Evolutionary conservation across 163 green algal genomes (phyloP), one percentile per base, ranked within the genome.

Genomic region (Chlamydomonas reinhardtii): DNA sequence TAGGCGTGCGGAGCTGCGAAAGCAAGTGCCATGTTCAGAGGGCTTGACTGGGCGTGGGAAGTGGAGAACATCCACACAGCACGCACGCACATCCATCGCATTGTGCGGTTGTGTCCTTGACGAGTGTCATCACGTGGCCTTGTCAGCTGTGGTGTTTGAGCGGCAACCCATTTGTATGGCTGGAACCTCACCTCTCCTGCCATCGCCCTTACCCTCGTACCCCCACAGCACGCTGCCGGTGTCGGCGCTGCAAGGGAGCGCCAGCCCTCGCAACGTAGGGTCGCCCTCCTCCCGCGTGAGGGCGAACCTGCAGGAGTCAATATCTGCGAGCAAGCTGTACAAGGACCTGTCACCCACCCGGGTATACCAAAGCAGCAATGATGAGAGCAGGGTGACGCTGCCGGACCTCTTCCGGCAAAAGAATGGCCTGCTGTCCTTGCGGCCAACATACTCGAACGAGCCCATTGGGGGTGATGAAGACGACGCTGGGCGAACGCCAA

Each of bases 321-420:
- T 90, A 35, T 89, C 73, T 31, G 68, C 74, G 29, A 89, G 80
- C 86, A 88, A 86, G 73, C 54, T 90, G 1, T 88, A 83, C 59
- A 83, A 79, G 39, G 86, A 90, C 48, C 43, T 90, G 25, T 84
- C 69, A 1, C 73, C 86, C 1, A 81, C 79, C n/a, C 69, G 65
- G 2, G 80, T 35, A 4, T 90, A n/a, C 32, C 64, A 82, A 25
- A 71, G 29, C 64, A 76, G 37, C 34, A 71, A 19, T 8, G 70
- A 76, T 74, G 79, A 71, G 27, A 78, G 68, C 73, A 69, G 80
- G 14, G 85, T 87, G 17, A 52, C 74, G 9, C 66, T 94, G 29
- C 91, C 91, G 2, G 84, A 88, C 20, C 83, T 94, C 15, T 94
- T 94, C 71, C 79, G 85, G 32, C 86, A 91, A 37, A 83, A 78